Base-by-base conservation (phyloP, 805 yeast genomes). In the Lachancea nothofagi region DNA sequence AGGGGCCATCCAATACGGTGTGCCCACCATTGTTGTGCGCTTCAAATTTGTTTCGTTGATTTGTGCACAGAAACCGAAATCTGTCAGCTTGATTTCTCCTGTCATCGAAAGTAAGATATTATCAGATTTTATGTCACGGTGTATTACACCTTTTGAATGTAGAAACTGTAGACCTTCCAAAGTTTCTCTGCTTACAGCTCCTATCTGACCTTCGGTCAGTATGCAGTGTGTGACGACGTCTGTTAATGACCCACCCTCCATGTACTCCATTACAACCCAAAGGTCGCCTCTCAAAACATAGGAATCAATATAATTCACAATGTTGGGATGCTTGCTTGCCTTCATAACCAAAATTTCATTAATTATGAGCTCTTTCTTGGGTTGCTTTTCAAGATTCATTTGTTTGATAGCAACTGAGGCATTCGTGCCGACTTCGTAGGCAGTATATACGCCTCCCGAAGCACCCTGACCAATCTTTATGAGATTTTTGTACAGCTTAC, bases 1-100 rank as follows among this genome's bases (percentile, higher is more conserved):
- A 1, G 99, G 99, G 0, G 99, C 99, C 99, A 93, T 93, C 99
- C 99, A 93, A 61, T 93, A 93, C 10, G 99, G 98, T 0, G 99
- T 93, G 12, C 99, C 99, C 13, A 93, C 98, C 95, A 93, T 87
- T 4, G 99, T 93, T 3, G 96, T 88, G 60, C 99, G 78, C 62
- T 90, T 89, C 40, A 83, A 69, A 48, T 84, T 83, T 40, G 76
- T 74, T 48, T 83, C 94, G 26, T 83, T 84, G 45, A 84, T 72
- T 62, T 89, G 95, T 0, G 98, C 99, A 66, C 98, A 93, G 67
- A 90, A 93, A 0, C 95, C 95, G 61, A 86, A 86, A 65, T 93
- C 98, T 0, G 98, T 93, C 59, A 93, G 71, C 64, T 93, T 93
- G 55, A 93, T 87, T 49, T 87, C 82, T 29, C 98, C 98, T 29